Evolutionary conservation across 345 rosid genomes (phyloP).

Genomic region (Erodium maritimum): DNA sequence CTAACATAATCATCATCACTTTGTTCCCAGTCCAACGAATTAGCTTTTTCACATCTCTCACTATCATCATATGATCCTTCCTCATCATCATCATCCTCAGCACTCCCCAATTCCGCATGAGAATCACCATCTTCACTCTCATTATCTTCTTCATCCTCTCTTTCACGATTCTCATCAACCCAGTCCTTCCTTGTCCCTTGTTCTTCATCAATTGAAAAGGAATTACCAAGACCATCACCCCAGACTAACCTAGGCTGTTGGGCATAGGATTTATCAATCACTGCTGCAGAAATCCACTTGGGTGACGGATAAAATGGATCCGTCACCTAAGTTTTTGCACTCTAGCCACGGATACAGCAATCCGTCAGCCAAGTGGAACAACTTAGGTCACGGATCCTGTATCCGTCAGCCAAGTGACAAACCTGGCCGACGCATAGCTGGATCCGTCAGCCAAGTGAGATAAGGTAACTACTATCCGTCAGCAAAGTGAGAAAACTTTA

Average conservation of each 20-base stretch:
- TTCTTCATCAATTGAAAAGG: conserved; percentile 57
- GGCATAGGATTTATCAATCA: conserved; percentile 24
- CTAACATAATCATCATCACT: conserved; percentile 69
- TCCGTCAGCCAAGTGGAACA: too few relatives aligned
- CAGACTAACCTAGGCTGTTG: conserved; percentile 37
- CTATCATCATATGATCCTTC: conserved; percentile 41
- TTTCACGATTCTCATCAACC: conserved; percentile 79
- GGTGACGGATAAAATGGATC: too few relatives aligned
- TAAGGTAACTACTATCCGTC: too few relatives aligned
- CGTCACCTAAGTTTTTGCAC: too few relatives aligned
- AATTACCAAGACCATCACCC: conserved; percentile 92
- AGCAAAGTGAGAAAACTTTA: too few relatives aligned
- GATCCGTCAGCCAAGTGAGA: too few relatives aligned
- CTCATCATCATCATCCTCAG: conserved; percentile 29
- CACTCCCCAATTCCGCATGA: conserved; percentile 45
- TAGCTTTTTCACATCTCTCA: conserved; percentile 17
- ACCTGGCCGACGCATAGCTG: too few relatives aligned
- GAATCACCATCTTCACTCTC: conserved; percentile 44
- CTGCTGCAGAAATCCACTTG: too few relatives aligned
- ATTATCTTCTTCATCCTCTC: conserved; percentile 36
- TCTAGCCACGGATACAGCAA: too few relatives aligned
- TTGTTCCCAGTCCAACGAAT: conserved; percentile 72
- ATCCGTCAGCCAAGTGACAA: too few relatives aligned
- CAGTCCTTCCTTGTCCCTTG: conserved; percentile 46
- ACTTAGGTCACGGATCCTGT: too few relatives aligned